These are phyloP conservation scores for Abelmoschus esculentus DNA, from an alignment of 345 rosid genomes.

Conservation along the genomic window DNA sequence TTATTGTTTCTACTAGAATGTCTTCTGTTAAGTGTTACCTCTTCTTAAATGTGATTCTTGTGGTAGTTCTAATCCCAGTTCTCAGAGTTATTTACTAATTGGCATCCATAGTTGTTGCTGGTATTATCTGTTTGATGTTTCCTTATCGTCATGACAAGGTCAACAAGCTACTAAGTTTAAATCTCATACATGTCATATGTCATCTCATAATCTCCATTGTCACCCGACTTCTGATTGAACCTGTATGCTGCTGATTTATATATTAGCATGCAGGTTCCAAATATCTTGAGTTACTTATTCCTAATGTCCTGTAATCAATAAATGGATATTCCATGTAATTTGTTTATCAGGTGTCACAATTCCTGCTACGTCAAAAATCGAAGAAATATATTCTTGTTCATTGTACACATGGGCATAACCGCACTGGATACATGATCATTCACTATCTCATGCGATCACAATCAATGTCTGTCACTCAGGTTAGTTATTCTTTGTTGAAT, in stretches of 20 bases:
- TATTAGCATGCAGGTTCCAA: neutral
- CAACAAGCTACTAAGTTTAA: neutral
- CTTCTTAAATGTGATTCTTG: neutral
- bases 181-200: neutral
- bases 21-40: neutral
- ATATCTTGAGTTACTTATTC: neutral
- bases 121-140: neutral
- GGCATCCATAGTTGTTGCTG: neutral
- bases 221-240: neutral
- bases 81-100: neutral
- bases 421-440: constrained; percentile 94
- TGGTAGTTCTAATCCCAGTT: neutral
- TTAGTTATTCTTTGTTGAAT: constrained; percentile 17
- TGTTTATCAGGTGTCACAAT: constrained; percentile 64
- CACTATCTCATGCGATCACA: constrained; percentile 86
- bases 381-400: constrained; percentile 87
- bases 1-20: constrained; percentile 1
- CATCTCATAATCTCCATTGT: neutral
- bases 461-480: constrained; percentile 80
- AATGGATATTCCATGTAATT: neutral
- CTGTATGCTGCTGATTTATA: neutral
- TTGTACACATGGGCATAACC: constrained; percentile 98
- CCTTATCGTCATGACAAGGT: neutral
- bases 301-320: neutral
- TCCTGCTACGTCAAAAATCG: constrained; percentile 56